Base-by-base conservation (phyloP, 2,329 filamentous ascomycete species). In the Apiospora rasikravindrae region DNA sequence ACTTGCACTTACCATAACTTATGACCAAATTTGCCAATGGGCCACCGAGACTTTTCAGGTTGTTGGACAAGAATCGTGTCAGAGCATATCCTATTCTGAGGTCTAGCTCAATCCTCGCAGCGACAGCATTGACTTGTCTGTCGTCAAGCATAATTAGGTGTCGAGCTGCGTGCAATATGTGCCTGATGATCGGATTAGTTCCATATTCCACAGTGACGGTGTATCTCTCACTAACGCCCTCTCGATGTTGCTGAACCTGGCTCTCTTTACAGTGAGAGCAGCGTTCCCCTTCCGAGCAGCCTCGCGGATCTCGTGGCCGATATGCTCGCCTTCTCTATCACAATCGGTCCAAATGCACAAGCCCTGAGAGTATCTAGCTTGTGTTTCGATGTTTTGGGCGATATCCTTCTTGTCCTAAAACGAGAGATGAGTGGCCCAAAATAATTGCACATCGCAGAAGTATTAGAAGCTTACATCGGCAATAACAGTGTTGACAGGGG, bases 331-430 rank as follows among this genome's bases (percentile, higher is more conserved):
- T 86, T 99, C 96, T 71, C 95, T 91, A 86, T 99, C 96, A 82
- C 96, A 98, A 87, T 99, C 96, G 0, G 96, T 99, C 96, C 96
- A 99, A 77, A 99, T 98, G 82, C 97, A 96, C 44, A 99, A 86
- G 16, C 92, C 90, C 71, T 87, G 89, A n/a, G 91, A 88, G 79
- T 89, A 88, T 73, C 88, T 88, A 24, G 96, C 96, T 81, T 97
- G 92, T 1, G 88, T 85, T 76, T 92, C 89, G 78, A 99, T 96
- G 79, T 99, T 99, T 44, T 91, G 88, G 13, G 95, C 95, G 74
- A 99, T 92, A 0, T 88, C 84, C 77, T 91, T 91, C 79, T 95
- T 97, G 78, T 95, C 92, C 90, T 95, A 75, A 37, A 37, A 7
- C 42, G 13, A 37, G 16, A 11, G 22, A 44, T 79, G 71, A 79